Evolutionary conservation across 2,329 filamentous ascomycete species (phyloP).

Genomic region (Calonectria henricotiae): DNA sequence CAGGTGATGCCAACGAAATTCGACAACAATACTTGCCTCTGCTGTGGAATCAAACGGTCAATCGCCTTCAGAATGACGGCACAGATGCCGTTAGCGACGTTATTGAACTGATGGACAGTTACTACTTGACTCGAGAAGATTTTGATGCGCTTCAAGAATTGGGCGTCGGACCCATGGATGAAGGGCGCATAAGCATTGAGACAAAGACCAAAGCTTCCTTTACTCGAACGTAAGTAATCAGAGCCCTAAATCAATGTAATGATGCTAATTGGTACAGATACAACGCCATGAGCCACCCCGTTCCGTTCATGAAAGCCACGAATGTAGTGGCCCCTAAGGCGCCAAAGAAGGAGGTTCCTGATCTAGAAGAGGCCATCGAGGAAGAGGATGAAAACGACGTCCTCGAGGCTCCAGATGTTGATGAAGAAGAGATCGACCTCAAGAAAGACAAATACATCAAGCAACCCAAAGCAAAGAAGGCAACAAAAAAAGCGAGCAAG

Average conservation of each 20-base stretch:
- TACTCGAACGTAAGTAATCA: slow-evolving; percentile 81
- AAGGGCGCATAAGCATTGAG: slow-evolving; percentile 84
- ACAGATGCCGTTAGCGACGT: slow-evolving; percentile 87
- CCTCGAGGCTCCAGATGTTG: slow-evolving; percentile 72
- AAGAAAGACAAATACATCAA: slow-evolving; percentile 98
- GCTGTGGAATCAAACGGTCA: slow-evolving; percentile 86
- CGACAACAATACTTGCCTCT: slow-evolving; percentile 94
- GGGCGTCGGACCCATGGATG: slow-evolving; percentile 87
- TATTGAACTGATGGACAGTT: slow-evolving; percentile 97
- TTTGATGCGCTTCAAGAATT: slow-evolving; percentile 95
- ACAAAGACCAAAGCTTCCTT: slow-evolving; percentile 90
- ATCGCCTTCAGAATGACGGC: slow-evolving; percentile 82
- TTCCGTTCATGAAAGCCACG: slow-evolving; percentile 97
- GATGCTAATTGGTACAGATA: slow-evolving; percentile 72
- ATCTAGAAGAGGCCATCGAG: slow-evolving; percentile 96
- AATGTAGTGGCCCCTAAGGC: slow-evolving; percentile 82
- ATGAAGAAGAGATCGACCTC: slow-evolving; percentile 82
- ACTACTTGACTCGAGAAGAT: slow-evolving; percentile 94
- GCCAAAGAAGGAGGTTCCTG: slow-evolving; percentile 82
- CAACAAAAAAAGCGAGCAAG: slow-evolving; percentile 63
- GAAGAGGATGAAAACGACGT: slow-evolving; percentile 86
- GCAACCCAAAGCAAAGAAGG: slow-evolving; percentile 82
- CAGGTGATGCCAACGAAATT: slow-evolving; percentile 93
- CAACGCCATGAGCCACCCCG: slow-evolving; percentile 87
- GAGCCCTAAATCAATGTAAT: background rate